Evolutionary conservation across 2,329 filamentous ascomycete genomes (phyloP), one percentile per base, ranked within the genome.

Genomic region (Calonectria fujianensis): DNA sequence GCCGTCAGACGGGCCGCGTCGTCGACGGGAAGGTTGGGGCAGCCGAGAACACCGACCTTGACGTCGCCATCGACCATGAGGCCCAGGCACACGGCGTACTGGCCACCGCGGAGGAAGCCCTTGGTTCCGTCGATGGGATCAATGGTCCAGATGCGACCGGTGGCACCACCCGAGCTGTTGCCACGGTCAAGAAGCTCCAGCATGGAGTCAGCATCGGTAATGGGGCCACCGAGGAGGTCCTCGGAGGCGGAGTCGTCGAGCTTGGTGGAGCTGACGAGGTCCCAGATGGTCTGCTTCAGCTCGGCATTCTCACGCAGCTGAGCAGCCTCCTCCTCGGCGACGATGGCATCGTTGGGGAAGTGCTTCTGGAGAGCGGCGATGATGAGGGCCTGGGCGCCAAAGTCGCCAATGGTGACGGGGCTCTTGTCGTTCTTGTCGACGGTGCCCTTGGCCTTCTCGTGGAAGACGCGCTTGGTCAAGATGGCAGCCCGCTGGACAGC

Each of bases 91-190:
- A 99, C 96, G 70, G 97, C 97, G 84, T 99, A 99, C 88, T 99
- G 97, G 50, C 96, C 97, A 69, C 97, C 97, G 76, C 97, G 92
- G 75, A 99, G 89, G 88, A 99, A 99, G 37, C 97, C 97, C 88
- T 98, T 98, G 69, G 97, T 99, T 78, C 97, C 97, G 85, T 99
- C 97, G 76, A 99, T 98, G 74, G 97, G 97, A 85, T 99, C 97
- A 72, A 99, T 93, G 51, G 96, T 95, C 97, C 97, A 99, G 85
- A 98, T 95, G 79, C 97, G 90, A 76, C 95, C 96, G 78, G 88
- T 90, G 75, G 87, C 85, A 35, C 95, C 95, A 74, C 95, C 95
- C 72, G 90, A 86, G 85, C 93, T 95, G 83, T 91, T 91, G 52
- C 93, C 93, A 75, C 86, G 85, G 86, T 95, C 93, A 78, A 95